phyloP scores from a whole-genome alignment of 2,329 filamentous ascomycete species.

The Apiospora kogelbergensis region DNA sequence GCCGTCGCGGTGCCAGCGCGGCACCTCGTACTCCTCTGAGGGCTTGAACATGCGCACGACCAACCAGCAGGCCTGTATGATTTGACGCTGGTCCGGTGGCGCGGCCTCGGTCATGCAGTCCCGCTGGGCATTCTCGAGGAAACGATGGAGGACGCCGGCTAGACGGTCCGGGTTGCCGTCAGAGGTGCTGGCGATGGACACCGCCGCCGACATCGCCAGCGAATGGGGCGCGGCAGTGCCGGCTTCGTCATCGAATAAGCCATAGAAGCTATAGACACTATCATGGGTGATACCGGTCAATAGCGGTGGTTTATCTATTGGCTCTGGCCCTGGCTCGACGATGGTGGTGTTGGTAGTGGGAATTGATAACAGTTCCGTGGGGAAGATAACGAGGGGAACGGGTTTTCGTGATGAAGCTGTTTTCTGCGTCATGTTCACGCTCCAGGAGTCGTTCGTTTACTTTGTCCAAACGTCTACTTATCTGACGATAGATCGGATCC shows the following conservation, averaged over 20 bases:
- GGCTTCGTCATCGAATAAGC: not conserved
- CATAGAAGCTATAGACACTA: not conserved
- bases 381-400: not conserved
- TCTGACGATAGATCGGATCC: too few species aligned
- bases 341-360: not conserved
- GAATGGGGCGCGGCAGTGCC: too few species aligned
- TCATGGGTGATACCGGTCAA: not conserved
- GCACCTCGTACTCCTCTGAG: slow-evolving; percentile 3
- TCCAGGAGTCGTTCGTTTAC: not conserved
- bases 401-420: not conserved
- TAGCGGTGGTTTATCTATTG: not conserved
- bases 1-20: slow-evolving; percentile 16
- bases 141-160: not conserved
- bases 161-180: not conserved
- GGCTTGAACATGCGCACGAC: slow-evolving; percentile 11
- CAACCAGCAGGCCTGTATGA: slow-evolving; percentile 13
- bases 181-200: not conserved
- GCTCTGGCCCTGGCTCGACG: not conserved
- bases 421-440: too few species aligned
- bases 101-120: not conserved
- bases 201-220: not conserved
- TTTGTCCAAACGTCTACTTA: not conserved
- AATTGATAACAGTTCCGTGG: not conserved
- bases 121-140: not conserved
- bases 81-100: not conserved